Conservation (phyloP, 1,139 yeast species). For the Suhomyces wounanorum region DNA sequence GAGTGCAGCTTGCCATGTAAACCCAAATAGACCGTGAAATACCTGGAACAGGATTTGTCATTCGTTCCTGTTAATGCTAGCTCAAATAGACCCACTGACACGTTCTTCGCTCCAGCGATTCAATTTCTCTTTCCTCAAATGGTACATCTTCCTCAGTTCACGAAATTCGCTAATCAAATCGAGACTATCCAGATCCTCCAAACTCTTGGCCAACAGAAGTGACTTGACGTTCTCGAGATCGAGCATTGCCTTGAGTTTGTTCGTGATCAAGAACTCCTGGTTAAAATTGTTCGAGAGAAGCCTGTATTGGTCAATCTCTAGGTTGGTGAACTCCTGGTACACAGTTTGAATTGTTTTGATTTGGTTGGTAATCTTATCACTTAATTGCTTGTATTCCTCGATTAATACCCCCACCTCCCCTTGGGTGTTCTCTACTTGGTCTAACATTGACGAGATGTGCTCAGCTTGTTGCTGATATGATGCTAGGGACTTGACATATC, state of each 20-base stretch:
- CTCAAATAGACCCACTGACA: slow-evolving; percentile 47
- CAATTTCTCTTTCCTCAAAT: slow-evolving; percentile 58
- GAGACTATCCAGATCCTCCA: slow-evolving; percentile 18
- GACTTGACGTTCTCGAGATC: slow-evolving; percentile 29
- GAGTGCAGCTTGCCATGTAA: too few species aligned
- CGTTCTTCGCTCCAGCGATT: slow-evolving; percentile 68
- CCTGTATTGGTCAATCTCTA: slow-evolving; percentile 45
- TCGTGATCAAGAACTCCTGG: slow-evolving; percentile 29
- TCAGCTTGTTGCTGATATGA: slow-evolving; percentile 24
- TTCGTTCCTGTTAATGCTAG: too few species aligned
- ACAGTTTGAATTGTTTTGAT: slow-evolving; percentile 27
- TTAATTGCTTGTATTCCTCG: slow-evolving; percentile 28
- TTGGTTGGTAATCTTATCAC: slow-evolving; percentile 29
- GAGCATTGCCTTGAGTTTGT: slow-evolving; percentile 32
- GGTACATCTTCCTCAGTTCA: slow-evolving; percentile 48
- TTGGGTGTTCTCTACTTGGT: slow-evolving; percentile 24
- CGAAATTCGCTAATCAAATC: slow-evolving; percentile 36
- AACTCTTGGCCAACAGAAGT: slow-evolving; percentile 19
- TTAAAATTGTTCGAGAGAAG: slow-evolving; percentile 42
- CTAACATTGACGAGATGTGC: slow-evolving; percentile 21
- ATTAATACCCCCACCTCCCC: slow-evolving; percentile 28
- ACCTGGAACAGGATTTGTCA: too few species aligned
- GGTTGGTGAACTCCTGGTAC: slow-evolving; percentile 36
- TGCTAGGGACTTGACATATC: slow-evolving; percentile 32
- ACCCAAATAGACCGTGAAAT: too few species aligned